Evolutionary conservation across 345 rosid genomes (phyloP), one percentile per base, ranked within the genome.

Genomic region (Erysimum cheiranthoides): DNA sequence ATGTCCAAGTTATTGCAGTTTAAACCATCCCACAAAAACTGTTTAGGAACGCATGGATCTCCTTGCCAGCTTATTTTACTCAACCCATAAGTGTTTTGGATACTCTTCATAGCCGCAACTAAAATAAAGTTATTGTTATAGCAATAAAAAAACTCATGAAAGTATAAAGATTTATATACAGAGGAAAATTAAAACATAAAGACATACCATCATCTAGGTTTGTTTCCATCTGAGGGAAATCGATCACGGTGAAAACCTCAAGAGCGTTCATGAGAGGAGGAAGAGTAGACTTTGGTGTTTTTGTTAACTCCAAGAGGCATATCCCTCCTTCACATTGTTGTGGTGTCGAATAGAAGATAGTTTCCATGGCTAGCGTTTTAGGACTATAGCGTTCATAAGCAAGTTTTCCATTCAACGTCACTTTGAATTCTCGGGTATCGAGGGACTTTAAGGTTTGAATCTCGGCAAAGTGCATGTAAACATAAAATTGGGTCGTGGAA

Each of bases 11-110:
- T 62, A 77, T 57, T 70, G 78, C 88, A 87, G 43, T 78, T 72
- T 47, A 87, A 78, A 34, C 92, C 85, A 8, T 85, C 78, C 88
- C 89, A 84, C 34, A 39, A 10, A 70, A 75, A 78, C 16, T 10
- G 57, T 65, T 14, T 58, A 13, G 83, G 86, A 31, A 70, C 59
- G 13, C 85, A 82, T 60, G 89, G 89, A 82, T 85, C 91, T 46
- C 91, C 89, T 62, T 85, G 84, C 91, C 87, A 87, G 61, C 79
- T 71, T 1, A 71, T 69, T 56, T 32, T 76, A 10, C 61, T 83
- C 68, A 86, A 28, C 25, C 73, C 76, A 64, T 84, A 85, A 4
- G 13, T 34, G 7, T 68, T 74, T 71, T 84, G 80, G 45, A 85
- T 83, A 57, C 32, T 50, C 56, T 42, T 66, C 6, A 86, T 73